Base-by-base conservation (phyloP, 2,329 filamentous ascomycete genomes). In the Ceratocystis huliohia region DNA sequence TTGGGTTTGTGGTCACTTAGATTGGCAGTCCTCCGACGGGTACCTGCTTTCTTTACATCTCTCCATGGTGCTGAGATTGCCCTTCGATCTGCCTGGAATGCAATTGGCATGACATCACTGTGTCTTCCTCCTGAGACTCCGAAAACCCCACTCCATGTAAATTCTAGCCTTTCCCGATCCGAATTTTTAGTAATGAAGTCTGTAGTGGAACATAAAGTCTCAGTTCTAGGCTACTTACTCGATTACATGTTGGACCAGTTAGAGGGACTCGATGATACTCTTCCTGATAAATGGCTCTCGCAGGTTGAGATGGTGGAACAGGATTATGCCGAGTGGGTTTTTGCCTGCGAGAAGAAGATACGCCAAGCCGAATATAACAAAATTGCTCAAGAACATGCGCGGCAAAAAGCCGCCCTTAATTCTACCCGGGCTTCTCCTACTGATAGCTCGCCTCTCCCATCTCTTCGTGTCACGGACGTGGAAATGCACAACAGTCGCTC, bases 261-360 rank as follows among this genome's bases (percentile, higher is more conserved):
- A 1, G 94, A 97, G 74, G 92, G 91, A 1, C 81, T 86, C 65
- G 81, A 88, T 56, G 94, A 99, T 72, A 90, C 88, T 0, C 78
- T 99, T 8, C 94, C 94, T 0, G 88, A 95, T 50, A 74, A 78
- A 33, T 99, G 93, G 94, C 84, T 97, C 66, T 90, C 96, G 71
- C 82, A 86, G 3, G 87, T 97, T 77, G 94, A 97, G 74, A 76
- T 77, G 0, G 79, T 95, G 3, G 94, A 99, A 74, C 79, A 81
- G 10, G 83, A 86, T 37, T 96, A 93, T 74, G 84, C 85, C 6
- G 82, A 86, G 28, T 99, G 94, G 94, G 84, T 86, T 56, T 86
- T 88, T 61, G 82, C 87, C 61, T 91, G 89, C 41, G 90, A 95
- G 72, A 82, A 82, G 68, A 86, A 83, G 71, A 81, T 92, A n/a